phyloP scores from a whole-genome alignment of 2,329 filamentous ascomycete genomes.

The Chaetomiaceae sp. region DNA sequence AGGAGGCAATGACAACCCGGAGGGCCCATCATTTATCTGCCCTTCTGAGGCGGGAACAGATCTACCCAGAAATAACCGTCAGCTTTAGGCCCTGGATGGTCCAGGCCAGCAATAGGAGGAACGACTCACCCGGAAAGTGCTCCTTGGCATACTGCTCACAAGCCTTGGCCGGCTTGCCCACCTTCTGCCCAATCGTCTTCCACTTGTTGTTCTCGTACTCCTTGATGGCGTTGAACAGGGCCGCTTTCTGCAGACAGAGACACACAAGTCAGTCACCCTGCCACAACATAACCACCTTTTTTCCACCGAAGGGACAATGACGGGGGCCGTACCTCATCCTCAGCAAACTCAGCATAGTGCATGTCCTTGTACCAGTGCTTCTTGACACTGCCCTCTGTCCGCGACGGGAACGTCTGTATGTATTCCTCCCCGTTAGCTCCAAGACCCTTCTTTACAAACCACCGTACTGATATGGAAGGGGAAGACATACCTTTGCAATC shows the following conservation, averaged over 20 bases:
- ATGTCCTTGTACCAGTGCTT: constrained; percentile 99
- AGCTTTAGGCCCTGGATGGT: background rate
- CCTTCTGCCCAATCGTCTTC: constrained; percentile 95
- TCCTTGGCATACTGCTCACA: constrained; percentile 88
- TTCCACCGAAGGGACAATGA: no score
- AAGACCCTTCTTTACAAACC: background rate
- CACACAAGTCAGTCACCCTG: background rate
- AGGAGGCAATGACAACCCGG: background rate
- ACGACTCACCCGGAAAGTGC: constrained; percentile 61
- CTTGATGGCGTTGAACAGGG: constrained; percentile 88
- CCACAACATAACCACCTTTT: no score
- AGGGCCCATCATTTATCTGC: background rate
- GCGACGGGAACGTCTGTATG: constrained; percentile 77
- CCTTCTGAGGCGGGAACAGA: constrained; percentile 18
- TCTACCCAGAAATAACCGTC: constrained; percentile 17
- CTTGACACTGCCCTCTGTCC: constrained; percentile 97
- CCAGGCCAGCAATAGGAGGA: background rate
- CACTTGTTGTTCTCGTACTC: constrained; percentile 99
- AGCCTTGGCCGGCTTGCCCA: constrained; percentile 92
- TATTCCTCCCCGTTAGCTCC: constrained; percentile 24
- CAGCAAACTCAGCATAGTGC: constrained; percentile 98
- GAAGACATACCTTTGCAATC: constrained; percentile 88
- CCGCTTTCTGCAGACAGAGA: constrained; percentile 58
- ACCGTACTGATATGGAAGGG: background rate
- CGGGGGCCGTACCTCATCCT: constrained; percentile 95